Evolutionary conservation across 139 green algal species (phyloP).

Genomic region (Marvania coccoides): DNA sequence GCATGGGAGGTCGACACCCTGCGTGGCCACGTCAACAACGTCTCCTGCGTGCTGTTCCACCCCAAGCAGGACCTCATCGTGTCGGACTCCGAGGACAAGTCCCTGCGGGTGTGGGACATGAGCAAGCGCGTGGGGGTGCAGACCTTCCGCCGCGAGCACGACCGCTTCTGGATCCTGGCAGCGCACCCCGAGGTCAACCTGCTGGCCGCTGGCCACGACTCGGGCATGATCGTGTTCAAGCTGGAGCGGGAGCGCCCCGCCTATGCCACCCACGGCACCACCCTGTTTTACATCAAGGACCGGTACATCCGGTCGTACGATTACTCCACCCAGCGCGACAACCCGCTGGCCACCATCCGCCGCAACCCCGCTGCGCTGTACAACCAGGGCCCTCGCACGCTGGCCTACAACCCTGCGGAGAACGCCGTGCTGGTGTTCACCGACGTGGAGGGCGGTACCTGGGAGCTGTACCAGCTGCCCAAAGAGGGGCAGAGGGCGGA

Average conservation of each 20-base stretch:
- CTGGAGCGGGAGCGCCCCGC: constrained; percentile 95
- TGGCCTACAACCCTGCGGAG: constrained; percentile 98
- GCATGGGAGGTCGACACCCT: constrained; percentile 99
- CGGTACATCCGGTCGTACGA: constrained; percentile 93
- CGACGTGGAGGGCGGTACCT: constrained; percentile 88
- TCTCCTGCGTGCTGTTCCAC: constrained; percentile 99
- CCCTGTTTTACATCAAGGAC: constrained; percentile 97
- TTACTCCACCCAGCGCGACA: constrained; percentile 76
- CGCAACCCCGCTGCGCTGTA: constrained; percentile 30
- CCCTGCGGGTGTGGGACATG: constrained; percentile 99
- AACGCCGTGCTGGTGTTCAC: constrained; percentile 86
- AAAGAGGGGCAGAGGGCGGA: constrained; percentile 64
- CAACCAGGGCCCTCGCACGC: constrained; percentile 37
- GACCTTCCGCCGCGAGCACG: constrained; percentile 91
- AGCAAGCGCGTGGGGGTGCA: constrained; percentile 94
- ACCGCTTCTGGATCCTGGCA: constrained; percentile 95
- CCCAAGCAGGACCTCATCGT: constrained; percentile 96
- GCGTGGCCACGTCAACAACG: constrained; percentile 99
- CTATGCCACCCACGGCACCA: constrained; percentile 68
- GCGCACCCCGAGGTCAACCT: constrained; percentile 98
- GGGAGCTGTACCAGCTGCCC: constrained; percentile 91
- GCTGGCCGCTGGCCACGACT: constrained; percentile 94
- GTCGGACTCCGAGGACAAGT: constrained; percentile 97
- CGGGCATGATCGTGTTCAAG: constrained; percentile 99
- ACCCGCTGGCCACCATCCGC: constrained; percentile 85